These are phyloP conservation scores for Scortechinia acanthostroma DNA, from an alignment of 2,329 filamentous ascomycete species.

Conservation along the genomic window DNA sequence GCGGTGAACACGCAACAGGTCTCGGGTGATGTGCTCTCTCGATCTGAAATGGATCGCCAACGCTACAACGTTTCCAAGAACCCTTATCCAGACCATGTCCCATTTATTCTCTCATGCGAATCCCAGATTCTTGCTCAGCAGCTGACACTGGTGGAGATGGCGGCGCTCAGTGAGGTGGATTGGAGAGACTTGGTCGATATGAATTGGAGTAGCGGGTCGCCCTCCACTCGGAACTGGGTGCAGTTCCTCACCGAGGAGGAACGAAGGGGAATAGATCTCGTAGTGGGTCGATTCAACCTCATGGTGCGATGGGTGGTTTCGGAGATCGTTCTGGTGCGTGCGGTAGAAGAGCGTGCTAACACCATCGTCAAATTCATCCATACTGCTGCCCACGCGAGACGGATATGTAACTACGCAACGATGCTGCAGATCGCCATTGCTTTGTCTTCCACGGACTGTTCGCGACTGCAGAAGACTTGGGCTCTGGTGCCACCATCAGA, in stretches of 20 bases:
- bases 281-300: conserved; percentile 60
- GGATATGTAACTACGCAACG: conserved; percentile 56
- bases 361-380: conserved; percentile 58
- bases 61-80: background rate
- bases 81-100: conserved; percentile 35
- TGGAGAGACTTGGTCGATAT: conserved; percentile 62
- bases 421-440: conserved; percentile 61
- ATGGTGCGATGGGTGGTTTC: conserved; percentile 62
- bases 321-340: conserved; percentile 50
- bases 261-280: conserved; percentile 51
- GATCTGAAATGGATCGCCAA: background rate
- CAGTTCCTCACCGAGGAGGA: conserved; percentile 46
- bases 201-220: conserved; percentile 48
- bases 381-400: conserved; percentile 47
- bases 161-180: conserved; percentile 57
- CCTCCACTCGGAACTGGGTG: conserved; percentile 47
- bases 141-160: conserved; percentile 58
- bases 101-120: conserved; percentile 56
- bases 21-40: background rate
- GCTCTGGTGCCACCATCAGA: conserved; percentile 43
- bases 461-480: conserved; percentile 51
- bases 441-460: conserved; percentile 48
- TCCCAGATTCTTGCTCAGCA: conserved; percentile 54
- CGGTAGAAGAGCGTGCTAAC: conserved; percentile 46
- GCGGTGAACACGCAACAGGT: background rate